Percentiles rank a stretch among this genome's conserved stretches.
Conservation (phyloP, 257 asterid species). For the Rubia yunnanensis region DNA sequence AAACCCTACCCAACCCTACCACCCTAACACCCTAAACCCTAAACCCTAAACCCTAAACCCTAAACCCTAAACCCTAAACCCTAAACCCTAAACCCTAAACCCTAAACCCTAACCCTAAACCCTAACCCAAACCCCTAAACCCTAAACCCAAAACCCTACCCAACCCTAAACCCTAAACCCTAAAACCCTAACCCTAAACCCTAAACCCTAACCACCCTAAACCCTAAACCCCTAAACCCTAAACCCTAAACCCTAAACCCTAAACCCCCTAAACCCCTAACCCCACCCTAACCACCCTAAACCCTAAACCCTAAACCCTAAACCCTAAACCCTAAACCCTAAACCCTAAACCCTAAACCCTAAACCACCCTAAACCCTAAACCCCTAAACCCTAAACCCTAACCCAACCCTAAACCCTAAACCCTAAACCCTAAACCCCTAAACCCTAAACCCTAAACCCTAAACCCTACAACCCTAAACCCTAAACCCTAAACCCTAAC, state of each 20-base stretch:
- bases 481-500: background rate
- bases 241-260: slow-evolving; percentile 7
- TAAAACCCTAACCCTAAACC: slow-evolving; percentile 18
- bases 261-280: slow-evolving; percentile 3
- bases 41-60: slow-evolving; percentile 6
- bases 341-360: background rate
- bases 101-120: slow-evolving; percentile 11
- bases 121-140: slow-evolving; percentile 2
- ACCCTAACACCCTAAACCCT: background rate
- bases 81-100: slow-evolving; percentile 2
- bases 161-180: slow-evolving; percentile 1
- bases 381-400: slow-evolving; percentile 4
- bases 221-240: background rate
- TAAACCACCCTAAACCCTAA: background rate
- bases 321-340: slow-evolving; percentile 7
- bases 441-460: background rate
- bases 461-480: background rate
- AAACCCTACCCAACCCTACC: background rate
- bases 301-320: slow-evolving; percentile 21
- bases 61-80: slow-evolving; percentile 16
- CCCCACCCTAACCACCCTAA: slow-evolving; percentile 15
- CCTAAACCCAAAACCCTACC: slow-evolving; percentile 8
- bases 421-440: background rate
- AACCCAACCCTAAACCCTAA: slow-evolving; percentile 1
- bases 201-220: slow-evolving; percentile 8